These are phyloP conservation scores for Stephanodiscus minutulus DNA, from an alignment of 108 stramenopile species.

Conservation along the genomic window DNA sequence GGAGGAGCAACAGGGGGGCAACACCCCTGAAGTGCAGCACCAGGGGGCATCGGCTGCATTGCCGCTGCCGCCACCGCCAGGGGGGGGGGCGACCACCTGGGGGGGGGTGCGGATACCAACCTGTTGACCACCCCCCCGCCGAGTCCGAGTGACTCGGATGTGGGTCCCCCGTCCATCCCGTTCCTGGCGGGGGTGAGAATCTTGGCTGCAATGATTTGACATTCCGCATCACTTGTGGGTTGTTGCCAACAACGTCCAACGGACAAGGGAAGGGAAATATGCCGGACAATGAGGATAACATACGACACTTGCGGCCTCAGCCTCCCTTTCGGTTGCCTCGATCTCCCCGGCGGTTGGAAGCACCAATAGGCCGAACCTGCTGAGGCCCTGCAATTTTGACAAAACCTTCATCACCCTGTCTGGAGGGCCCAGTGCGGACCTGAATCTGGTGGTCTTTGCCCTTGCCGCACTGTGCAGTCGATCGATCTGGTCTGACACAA, in stretches of 20 bases:
- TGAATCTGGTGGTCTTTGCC: slow-evolving; percentile 39
- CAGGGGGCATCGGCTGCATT: too few relatives aligned
- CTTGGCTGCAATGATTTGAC: neutral
- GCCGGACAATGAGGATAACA: slow-evolving; percentile 6
- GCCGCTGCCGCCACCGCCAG: too few relatives aligned
- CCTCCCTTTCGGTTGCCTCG: slow-evolving; percentile 44
- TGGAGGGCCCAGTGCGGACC: slow-evolving; percentile 34
- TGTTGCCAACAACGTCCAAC: neutral
- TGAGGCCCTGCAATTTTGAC: slow-evolving; percentile 34
- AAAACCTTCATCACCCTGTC: slow-evolving; percentile 48
- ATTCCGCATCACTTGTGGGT: slow-evolving; percentile 8
- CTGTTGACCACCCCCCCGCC: neutral
- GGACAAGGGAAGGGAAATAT: slow-evolving; percentile 17
- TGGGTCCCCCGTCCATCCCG: too few relatives aligned
- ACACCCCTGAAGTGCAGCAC: too few relatives aligned
- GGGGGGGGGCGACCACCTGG: too few relatives aligned
- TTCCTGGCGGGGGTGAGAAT: neutral
- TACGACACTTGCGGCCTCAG: neutral
- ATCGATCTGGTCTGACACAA: slow-evolving; percentile 48
- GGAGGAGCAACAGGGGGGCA: too few relatives aligned
- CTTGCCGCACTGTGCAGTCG: slow-evolving; percentile 39
- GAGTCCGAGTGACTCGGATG: neutral
- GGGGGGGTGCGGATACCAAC: neutral
- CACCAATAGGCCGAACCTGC: slow-evolving; percentile 35
- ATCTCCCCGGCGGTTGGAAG: slow-evolving; percentile 48